Evolutionary conservation across 352 stramenopile genomes (phyloP), one percentile per base, ranked within the genome.

Genomic region (Phytopythium helicoides): DNA sequence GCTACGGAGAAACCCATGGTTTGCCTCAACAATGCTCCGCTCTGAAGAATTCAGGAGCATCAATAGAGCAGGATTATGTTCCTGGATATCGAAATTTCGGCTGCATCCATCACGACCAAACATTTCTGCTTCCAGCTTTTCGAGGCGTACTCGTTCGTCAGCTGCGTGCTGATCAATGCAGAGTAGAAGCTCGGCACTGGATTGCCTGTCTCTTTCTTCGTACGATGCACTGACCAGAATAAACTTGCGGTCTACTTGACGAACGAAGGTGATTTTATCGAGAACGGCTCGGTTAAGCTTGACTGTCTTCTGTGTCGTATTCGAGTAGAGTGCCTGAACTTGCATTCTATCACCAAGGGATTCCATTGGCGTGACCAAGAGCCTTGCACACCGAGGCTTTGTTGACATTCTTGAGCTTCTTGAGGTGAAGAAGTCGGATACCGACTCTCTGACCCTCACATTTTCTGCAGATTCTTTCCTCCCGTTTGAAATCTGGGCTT

Each of bases 151-250:
- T 4, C 91, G 76, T 45, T 97, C 91, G 45, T 97, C 89, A 22
- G 88, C 91, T 31, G 91, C 91, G 50, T 97, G 91, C 52, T 97
- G 91, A 23, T 97, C 91, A 19, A 97, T 87, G 18, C 85, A 94
- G 39, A 94, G 37, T 4, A 92, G 46, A 26, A 93, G 40, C 11
- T 52, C 68, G 1, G 60, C 3, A 2, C 59, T 16, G 23, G n/a
- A n/a, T n/a, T n/a, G n/a, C n/a, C 18, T 5, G 8, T 19, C 18
- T n/a, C 8, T 62, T 46, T 23, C 16, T 23, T 34, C 18, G 19
- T 62, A 67, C 18, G 50, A 52, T 12, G 67, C 68, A 56, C 67
- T 68, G 38, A 84, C 85, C 11, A 97, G 73, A 47, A 97, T 94
- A 62, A 97, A 97, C 59, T 97, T 97, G 8, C 73, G 68, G 58